A percentile compares a stretch with the other conserved stretches of the same genome.
phyloP scores from a whole-genome alignment of 164 flowering plant species.

The Liquidambar formosana region DNA sequence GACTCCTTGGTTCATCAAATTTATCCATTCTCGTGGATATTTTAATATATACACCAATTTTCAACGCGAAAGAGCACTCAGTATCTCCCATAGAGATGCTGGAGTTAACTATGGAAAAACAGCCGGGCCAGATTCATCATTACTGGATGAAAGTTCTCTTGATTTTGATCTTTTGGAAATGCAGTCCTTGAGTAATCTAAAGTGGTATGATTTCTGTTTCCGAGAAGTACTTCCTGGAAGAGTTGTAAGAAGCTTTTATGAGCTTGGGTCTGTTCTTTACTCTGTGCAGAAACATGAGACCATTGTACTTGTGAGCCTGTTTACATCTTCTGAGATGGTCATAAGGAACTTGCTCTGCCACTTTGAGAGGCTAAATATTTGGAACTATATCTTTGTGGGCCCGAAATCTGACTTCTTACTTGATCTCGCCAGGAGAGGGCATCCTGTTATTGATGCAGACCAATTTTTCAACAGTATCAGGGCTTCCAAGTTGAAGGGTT shows the following conservation, averaged over 20 bases:
- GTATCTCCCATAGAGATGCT: conserved; percentile 86
- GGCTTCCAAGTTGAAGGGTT: conserved; percentile 20
- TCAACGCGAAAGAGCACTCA: conserved; percentile 72
- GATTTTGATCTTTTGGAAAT: conserved; percentile 53
- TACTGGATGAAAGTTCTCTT: conserved; percentile 52
- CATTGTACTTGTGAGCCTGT: conserved; percentile 57
- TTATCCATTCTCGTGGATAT: conserved; percentile 79
- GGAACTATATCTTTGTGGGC: conserved; percentile 68
- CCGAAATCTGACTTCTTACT: conserved; percentile 42
- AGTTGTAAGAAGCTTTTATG: conserved; percentile 44
- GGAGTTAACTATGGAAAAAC: conserved; percentile 96
- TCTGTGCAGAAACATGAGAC: conserved; percentile 57
- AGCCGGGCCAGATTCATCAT: conserved; percentile 90
- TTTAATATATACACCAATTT: conserved; percentile 87
- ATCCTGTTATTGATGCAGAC: conserved; percentile 64
- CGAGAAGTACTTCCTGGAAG: conserved; percentile 68
- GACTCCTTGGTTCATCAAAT: conserved; percentile 99
- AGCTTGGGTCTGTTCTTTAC: conserved; percentile 53
- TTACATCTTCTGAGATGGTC: conserved; percentile 30
- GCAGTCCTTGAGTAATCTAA: conserved; percentile 54
- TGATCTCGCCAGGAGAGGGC: conserved; percentile 86
- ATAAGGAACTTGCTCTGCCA: conserved; percentile 73
- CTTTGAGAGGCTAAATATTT: conserved; percentile 69
- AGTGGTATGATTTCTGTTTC: conserved; percentile 97
- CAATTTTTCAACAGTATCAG: conserved; percentile 32